A percentile compares a stretch with the other conserved stretches of the same genome.
phyloP scores from a whole-genome alignment of 2,329 filamentous ascomycete genomes.

The Penicillium brevicompactum region DNA sequence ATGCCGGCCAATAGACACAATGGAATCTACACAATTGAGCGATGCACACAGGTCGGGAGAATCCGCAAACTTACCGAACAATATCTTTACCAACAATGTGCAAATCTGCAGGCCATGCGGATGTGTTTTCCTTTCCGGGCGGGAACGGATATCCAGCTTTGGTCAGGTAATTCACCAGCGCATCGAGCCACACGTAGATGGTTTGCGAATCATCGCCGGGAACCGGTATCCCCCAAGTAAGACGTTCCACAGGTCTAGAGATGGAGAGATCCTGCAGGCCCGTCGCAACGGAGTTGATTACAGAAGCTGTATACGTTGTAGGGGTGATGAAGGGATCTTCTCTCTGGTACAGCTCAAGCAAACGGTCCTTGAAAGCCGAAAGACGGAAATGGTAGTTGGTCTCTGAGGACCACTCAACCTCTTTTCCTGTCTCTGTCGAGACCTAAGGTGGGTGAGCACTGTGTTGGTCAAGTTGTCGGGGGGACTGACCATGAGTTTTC shows the following conservation, averaged over 20 bases:
- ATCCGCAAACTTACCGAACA: slow-evolving; percentile 56
- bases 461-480: background rate
- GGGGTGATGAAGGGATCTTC: slow-evolving; percentile 81
- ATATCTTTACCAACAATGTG: slow-evolving; percentile 98
- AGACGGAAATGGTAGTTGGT: slow-evolving; percentile 93
- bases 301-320: slow-evolving; percentile 70
- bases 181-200: slow-evolving; percentile 98
- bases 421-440: slow-evolving; percentile 83
- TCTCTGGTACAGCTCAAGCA: slow-evolving; percentile 76
- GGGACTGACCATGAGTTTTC: slow-evolving; percentile 68
- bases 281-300: slow-evolving; percentile 73
- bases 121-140: slow-evolving; percentile 62
- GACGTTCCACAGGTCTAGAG: slow-evolving; percentile 74
- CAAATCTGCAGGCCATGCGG: slow-evolving; percentile 86
- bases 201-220: slow-evolving; percentile 83
- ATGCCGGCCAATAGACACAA: slow-evolving; percentile 96
- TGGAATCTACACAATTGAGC: slow-evolving; percentile 65
- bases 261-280: slow-evolving; percentile 86
- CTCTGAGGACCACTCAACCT: slow-evolving; percentile 93
- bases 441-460: slow-evolving; percentile 43
- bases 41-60: slow-evolving; percentile 3
- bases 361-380: slow-evolving; percentile 74
- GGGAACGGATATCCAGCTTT: slow-evolving; percentile 79
- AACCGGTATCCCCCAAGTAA: slow-evolving; percentile 87
- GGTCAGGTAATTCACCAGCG: slow-evolving; percentile 90